Conservation (phyloP, 768 basidiomycete species). For the Thelephora ganbajun region DNA sequence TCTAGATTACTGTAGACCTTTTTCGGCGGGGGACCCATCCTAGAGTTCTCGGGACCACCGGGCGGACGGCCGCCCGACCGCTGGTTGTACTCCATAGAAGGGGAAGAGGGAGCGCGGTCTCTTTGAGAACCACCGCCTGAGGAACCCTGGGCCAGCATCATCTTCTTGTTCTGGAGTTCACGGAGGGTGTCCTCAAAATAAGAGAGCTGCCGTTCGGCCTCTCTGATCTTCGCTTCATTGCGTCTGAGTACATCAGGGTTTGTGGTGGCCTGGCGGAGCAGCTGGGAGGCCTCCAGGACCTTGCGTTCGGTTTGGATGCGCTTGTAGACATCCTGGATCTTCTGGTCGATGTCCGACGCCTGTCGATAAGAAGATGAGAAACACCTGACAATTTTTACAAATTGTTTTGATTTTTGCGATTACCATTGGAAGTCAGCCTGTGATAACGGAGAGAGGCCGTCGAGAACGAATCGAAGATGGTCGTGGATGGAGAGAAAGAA, state of each 20-base stretch:
- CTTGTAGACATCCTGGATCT: constrained; percentile 82
- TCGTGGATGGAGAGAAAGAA: constrained; percentile 6
- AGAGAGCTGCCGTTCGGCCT: constrained; percentile 68
- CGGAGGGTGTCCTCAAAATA: constrained; percentile 83
- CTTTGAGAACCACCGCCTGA: constrained; percentile 6
- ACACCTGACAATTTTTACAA: background rate
- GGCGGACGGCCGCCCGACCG: constrained; percentile 8
- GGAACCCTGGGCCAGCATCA: constrained; percentile 30
- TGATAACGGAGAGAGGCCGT: background rate
- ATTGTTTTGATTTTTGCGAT: background rate
- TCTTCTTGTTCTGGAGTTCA: constrained; percentile 69
- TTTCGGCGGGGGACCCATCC: constrained; percentile 25
- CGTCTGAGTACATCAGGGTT: constrained; percentile 78
- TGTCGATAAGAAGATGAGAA: constrained; percentile 7
- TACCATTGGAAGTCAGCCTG: constrained; percentile 1
- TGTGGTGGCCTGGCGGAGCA: constrained; percentile 65
- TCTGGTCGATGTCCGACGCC: constrained; percentile 67
- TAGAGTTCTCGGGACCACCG: constrained; percentile 22
- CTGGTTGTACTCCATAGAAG: constrained; percentile 13
- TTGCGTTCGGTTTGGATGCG: constrained; percentile 89
- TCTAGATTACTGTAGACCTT: constrained; percentile 80
- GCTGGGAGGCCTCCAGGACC: constrained; percentile 75
- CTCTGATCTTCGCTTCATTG: constrained; percentile 76
- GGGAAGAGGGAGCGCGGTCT: constrained; percentile 10
- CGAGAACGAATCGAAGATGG: background rate